phyloP scores from a whole-genome alignment of 2,329 filamentous ascomycete species.

The Fusarium sp. region DNA sequence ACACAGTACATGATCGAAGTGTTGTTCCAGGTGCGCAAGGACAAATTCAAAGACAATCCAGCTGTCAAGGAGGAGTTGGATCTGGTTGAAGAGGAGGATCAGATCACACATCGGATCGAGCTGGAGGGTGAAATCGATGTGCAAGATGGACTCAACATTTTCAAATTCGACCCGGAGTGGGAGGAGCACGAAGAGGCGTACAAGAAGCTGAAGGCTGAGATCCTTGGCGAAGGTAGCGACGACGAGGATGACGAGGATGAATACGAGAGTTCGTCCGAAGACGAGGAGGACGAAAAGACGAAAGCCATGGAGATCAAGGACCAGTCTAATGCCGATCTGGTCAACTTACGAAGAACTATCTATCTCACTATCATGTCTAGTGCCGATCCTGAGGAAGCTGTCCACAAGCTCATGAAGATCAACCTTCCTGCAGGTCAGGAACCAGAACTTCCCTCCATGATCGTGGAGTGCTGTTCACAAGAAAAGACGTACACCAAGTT shows the following conservation, averaged over 20 bases:
- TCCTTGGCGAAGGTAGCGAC: slow-evolving; percentile 91
- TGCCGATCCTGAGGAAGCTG: slow-evolving; percentile 94
- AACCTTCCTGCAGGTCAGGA: slow-evolving; percentile 88
- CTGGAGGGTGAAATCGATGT: slow-evolving; percentile 86
- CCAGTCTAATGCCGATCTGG: slow-evolving; percentile 93
- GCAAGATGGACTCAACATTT: slow-evolving; percentile 90
- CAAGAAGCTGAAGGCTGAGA: slow-evolving; percentile 89
- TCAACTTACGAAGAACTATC: slow-evolving; percentile 92
- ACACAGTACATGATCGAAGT: slow-evolving; percentile 99
- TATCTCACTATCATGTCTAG: slow-evolving; percentile 98
- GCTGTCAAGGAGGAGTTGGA: slow-evolving; percentile 93
- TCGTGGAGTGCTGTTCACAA: slow-evolving; percentile 96
- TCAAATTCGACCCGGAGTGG: slow-evolving; percentile 92
- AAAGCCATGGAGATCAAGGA: slow-evolving; percentile 96
- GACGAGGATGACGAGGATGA: slow-evolving; percentile 73
- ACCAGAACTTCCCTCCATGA: slow-evolving; percentile 92
- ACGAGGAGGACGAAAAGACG: slow-evolving; percentile 79
- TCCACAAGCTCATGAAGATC: slow-evolving; percentile 96
- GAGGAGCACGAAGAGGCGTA: slow-evolving; percentile 93
- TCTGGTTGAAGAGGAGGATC: slow-evolving; percentile 95
- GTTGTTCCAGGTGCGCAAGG: slow-evolving; percentile 94
- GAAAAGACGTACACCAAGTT: slow-evolving; percentile 98
- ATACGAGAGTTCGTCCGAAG: slow-evolving; percentile 74
- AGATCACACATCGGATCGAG: slow-evolving; percentile 88
- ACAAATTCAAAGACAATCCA: slow-evolving; percentile 95